These are phyloP conservation scores for Melastoma malabathricum DNA, from an alignment of 345 rosid species.

Conservation along the genomic window DNA sequence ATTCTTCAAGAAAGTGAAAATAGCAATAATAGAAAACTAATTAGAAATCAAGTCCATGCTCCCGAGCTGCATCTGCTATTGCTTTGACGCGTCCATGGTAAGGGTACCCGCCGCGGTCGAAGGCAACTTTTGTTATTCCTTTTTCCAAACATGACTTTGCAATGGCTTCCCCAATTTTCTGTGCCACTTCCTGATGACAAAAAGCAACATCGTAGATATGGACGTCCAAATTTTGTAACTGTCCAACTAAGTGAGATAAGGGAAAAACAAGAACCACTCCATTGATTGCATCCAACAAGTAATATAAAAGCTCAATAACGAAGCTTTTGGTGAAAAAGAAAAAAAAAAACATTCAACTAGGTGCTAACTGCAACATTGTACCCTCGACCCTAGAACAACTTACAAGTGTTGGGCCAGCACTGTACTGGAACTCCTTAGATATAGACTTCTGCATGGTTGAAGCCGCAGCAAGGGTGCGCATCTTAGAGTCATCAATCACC, in stretches of 20 bases:
- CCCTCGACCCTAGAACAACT: slow-evolving; percentile 23
- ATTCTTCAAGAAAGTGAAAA: too few species aligned
- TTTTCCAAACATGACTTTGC: slow-evolving; percentile 83
- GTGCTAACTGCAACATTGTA: background rate
- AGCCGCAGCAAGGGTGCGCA: slow-evolving; percentile 91
- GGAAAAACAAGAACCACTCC: too few species aligned
- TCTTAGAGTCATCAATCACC: slow-evolving; percentile 93
- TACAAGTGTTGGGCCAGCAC: slow-evolving; percentile 72
- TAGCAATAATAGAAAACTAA: background rate
- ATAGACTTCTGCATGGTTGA: slow-evolving; percentile 73
- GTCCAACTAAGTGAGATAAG: too few species aligned
- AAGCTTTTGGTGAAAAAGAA: too few species aligned
- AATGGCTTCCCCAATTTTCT: slow-evolving; percentile 67
- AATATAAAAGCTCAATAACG: too few species aligned
- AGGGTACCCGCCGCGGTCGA: slow-evolving; percentile 83
- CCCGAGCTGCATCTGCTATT: slow-evolving; percentile 75
- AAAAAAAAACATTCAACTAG: too few species aligned
- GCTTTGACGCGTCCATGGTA: slow-evolving; percentile 87
- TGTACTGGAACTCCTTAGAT: slow-evolving; percentile 46
- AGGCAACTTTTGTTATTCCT: slow-evolving; percentile 80
- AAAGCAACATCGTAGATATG: slow-evolving; percentile 1
- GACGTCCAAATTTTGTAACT: background rate
- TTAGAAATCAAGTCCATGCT: slow-evolving; percentile 45
- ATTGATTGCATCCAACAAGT: too few species aligned
- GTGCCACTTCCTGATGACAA: slow-evolving; percentile 69